Evolutionary conservation across 805 yeast species (phyloP).

Genomic region (Pichia ethanolica): DNA sequence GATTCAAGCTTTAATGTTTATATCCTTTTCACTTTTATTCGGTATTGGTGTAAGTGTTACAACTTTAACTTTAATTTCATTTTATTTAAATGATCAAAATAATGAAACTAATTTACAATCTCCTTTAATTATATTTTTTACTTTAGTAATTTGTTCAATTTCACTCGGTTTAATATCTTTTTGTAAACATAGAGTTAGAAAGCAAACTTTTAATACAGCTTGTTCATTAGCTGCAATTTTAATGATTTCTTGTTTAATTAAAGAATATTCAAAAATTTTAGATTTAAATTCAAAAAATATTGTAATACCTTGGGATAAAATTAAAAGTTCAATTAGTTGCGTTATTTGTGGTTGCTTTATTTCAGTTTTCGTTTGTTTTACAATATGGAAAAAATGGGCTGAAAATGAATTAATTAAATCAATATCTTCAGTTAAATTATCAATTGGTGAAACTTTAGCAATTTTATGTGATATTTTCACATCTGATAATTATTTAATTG

Average conservation of each 20-base stretch:
- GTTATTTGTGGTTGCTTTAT: conserved; percentile 54
- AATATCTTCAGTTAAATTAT: conserved; percentile 27
- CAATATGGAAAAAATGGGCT: conserved; percentile 34
- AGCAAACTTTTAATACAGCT: conserved; percentile 71
- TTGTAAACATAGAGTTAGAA: conserved; percentile 58
- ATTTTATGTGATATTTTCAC: conserved; percentile 34
- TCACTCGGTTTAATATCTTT: conserved; percentile 63
- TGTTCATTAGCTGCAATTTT: conserved; percentile 71
- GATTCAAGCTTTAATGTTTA: conserved; percentile 66
- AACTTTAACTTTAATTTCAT: conserved; percentile 3
- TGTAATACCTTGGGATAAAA: conserved; percentile 44
- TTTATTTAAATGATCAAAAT: background rate
- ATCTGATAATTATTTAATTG: conserved; percentile 30
- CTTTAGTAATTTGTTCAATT: conserved; percentile 31
- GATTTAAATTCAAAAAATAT: conserved; percentile 30
- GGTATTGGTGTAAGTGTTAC: conserved; percentile 17
- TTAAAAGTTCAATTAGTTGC: conserved; percentile 47
- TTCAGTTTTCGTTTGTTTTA: conserved; percentile 54
- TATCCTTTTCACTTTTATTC: conserved; percentile 44
- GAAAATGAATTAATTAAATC: conserved; percentile 1
- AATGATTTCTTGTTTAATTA: conserved; percentile 60
- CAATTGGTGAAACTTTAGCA: conserved; percentile 43
- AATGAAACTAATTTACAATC: background rate
- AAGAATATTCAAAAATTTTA: conserved; percentile 54
- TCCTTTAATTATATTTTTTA: conserved; percentile 2